Base-by-base conservation (phyloP, 2,329 filamentous ascomycete genomes). In the Penicillium fuscoglaucum region DNA sequence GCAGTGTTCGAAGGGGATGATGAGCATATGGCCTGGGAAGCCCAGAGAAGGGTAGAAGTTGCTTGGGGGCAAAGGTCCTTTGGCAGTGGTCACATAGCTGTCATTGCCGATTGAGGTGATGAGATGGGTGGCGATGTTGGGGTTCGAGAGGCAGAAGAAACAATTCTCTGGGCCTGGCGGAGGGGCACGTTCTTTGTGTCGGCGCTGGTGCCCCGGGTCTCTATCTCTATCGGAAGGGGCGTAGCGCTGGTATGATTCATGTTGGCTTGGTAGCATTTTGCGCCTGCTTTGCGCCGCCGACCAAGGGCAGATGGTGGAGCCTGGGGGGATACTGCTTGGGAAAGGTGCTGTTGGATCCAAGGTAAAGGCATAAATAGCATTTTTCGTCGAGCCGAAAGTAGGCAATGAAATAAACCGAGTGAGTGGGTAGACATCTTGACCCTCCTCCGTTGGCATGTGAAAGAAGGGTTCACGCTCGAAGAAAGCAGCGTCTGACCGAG, bases 401-500 rank as follows among this genome's bases (percentile, higher is more conserved):
- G 92, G 93, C 53, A 98, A 80, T 53, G 92, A 96, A 68, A 98
- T 90, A 78, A 99, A 99, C 19, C 95, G 87, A 1, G 95, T 98
- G 10, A 96, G 76, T 1, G 81, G 78, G 63, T 83, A 82, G 24
- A 80, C 76, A 57, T 87, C 82, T 29, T 19, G 12, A 7, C 78
- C 76, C 40, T 82, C 81, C 35, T 80, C 75, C 35, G 76, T 79
- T 4, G 83, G 80, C 24, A 77, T 63, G 71, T 96, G 88, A 69
- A 95, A 87, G 78, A 97, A 99, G 0, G 93, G 91, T 74, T 98
- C 95, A 56, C 95, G 87, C 77, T 99, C 93, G 72, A 88, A 98
- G 76, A 90, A 93, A 67, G 87, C 87, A 7, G 82, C 76, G 1
- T 85, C 82, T 0, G 90, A 90, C 4, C 84, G 81, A 1, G 90